Conservation (phyloP, 1,139 yeast genomes). For the Taphrina pruni region DNA sequence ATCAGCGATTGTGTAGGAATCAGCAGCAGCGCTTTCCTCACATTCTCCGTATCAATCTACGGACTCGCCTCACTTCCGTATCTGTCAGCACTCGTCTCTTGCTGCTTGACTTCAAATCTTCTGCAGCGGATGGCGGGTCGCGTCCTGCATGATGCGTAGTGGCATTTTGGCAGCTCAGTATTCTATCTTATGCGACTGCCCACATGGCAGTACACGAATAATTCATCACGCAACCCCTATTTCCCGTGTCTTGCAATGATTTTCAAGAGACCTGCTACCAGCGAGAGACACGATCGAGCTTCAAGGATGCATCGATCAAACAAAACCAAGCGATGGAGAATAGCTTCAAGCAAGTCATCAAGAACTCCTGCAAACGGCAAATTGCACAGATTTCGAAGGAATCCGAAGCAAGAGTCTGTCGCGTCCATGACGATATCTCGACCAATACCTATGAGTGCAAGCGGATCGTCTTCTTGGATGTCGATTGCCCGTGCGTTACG, state of each 20-base stretch:
- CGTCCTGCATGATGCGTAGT: not conserved
- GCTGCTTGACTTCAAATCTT: no score
- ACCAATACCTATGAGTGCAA: conserved; percentile 3
- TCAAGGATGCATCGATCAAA: not conserved
- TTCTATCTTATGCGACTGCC: conserved; percentile 11
- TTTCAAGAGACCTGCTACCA: not conserved
- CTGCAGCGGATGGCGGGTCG: no score
- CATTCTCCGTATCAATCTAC: no score
- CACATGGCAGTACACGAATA: conserved; percentile 2
- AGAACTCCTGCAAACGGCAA: not conserved
- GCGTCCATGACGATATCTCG: not conserved
- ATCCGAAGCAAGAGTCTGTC: not conserved
- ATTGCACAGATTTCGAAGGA: not conserved
- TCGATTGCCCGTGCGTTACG: conserved; percentile 15
- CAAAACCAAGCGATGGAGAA: not conserved
- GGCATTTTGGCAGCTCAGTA: conserved; percentile 3
- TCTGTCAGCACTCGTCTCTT: no score
- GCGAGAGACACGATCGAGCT: not conserved
- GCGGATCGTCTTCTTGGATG: conserved; percentile 6
- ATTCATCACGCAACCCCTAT: not conserved
- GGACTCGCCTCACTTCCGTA: no score
- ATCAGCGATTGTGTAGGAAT: no score
- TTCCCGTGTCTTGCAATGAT: conserved; percentile 1
- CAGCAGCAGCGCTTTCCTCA: no score
- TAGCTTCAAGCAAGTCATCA: not conserved